Evolutionary conservation across 345 rosid species (phyloP).

Genomic region (Aquilaria malaccensis): DNA sequence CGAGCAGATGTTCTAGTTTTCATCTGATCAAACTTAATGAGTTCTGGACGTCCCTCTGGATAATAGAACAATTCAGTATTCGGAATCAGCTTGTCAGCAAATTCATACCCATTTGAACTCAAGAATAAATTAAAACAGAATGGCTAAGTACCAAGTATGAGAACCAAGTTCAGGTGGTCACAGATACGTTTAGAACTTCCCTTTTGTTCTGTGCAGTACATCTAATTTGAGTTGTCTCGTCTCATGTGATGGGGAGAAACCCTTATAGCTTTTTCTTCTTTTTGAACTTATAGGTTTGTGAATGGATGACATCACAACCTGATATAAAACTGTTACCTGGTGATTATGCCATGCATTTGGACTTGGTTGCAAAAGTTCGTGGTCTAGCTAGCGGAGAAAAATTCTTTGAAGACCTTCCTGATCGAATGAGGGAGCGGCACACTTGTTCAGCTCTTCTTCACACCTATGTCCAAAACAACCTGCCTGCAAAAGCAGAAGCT

Average conservation of each 20-base stretch:
- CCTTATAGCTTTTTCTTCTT: slow-evolving; percentile 5
- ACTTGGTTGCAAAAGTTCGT: slow-evolving; percentile 71
- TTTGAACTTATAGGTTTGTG: slow-evolving; percentile 52
- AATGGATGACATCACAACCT: slow-evolving; percentile 77
- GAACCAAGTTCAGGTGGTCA: background rate
- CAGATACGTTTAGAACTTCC: slow-evolving; percentile 2
- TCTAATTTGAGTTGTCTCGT: background rate
- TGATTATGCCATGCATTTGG: slow-evolving; percentile 88
- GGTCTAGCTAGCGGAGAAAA: slow-evolving; percentile 81
- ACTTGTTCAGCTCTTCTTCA: slow-evolving; percentile 86
- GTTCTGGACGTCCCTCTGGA: too few species aligned
- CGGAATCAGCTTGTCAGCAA: too few species aligned
- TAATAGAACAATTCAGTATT: too few species aligned
- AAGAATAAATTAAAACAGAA: too few species aligned
- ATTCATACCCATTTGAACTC: too few species aligned
- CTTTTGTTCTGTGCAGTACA: background rate
- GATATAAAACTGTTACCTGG: slow-evolving; percentile 74
- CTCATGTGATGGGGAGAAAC: too few species aligned
- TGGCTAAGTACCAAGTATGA: background rate
- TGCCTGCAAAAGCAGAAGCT: slow-evolving; percentile 62
- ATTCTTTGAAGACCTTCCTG: slow-evolving; percentile 85
- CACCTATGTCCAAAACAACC: slow-evolving; percentile 51
- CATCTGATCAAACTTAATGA: too few species aligned
- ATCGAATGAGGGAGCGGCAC: slow-evolving; percentile 48
- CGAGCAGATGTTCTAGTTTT: too few species aligned